Percentiles rank a stretch among this genome's conserved stretches.
Conservation (phyloP, 305 asterid species). For the Galium porrigens region DNA sequence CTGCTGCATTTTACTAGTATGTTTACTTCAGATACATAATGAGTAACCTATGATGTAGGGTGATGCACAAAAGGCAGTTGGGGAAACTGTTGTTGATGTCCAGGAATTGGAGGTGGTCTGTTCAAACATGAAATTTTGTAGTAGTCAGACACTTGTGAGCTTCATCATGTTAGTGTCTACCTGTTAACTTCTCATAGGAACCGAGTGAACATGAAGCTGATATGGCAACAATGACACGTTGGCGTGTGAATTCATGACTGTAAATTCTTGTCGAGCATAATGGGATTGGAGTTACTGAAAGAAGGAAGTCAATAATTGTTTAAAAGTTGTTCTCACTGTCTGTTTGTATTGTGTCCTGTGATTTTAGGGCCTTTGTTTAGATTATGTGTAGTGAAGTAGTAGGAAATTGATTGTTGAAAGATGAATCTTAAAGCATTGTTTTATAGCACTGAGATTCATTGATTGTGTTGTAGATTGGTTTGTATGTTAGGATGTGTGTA, state of each 20-base stretch:
- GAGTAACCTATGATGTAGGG: neutral
- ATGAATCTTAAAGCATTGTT: constrained; percentile 25
- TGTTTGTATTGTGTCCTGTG: constrained; percentile 4
- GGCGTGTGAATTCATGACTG: constrained; percentile 5
- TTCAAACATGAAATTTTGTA: constrained; percentile 28
- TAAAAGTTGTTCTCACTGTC: neutral
- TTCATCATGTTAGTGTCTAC: constrained; percentile 23
- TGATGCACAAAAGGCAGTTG: constrained; percentile 1
- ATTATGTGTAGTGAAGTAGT: constrained; percentile 33
- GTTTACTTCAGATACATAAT: neutral
- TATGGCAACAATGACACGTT: neutral
- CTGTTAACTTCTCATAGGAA: constrained; percentile 10
- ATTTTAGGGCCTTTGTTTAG: constrained; percentile 11
- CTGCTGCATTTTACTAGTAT: neutral
- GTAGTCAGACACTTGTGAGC: constrained; percentile 21
- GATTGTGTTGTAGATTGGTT: neutral
- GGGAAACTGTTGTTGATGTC: constrained; percentile 28
- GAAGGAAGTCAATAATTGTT: constrained; percentile 14
- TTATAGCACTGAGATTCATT: constrained; percentile 11
- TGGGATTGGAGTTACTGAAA: neutral
- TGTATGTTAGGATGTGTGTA: neutral
- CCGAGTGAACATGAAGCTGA: constrained; percentile 2
- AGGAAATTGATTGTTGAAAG: constrained; percentile 29
- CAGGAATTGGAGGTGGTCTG: constrained; percentile 28
- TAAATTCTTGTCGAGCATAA: constrained; percentile 14